These are phyloP conservation scores for Cystobasidium sp. DNA, from an alignment of 1,284 basidiomycete species.

Conservation along the genomic window DNA sequence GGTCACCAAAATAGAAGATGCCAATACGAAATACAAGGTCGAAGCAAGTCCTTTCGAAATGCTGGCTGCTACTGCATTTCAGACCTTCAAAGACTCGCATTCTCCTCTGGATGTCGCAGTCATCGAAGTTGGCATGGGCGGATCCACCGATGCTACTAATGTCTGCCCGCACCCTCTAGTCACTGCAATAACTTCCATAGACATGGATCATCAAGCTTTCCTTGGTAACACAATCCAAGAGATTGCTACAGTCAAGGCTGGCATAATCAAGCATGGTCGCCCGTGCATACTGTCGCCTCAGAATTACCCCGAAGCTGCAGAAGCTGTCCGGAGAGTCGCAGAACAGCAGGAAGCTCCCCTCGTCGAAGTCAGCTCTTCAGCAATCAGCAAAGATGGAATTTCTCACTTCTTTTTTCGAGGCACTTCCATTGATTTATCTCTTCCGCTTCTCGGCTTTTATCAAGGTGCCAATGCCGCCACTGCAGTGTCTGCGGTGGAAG, in stretches of 20 bases:
- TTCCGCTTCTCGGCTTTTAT: slow-evolving; percentile 75
- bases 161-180: slow-evolving; percentile 75
- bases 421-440: slow-evolving; percentile 43
- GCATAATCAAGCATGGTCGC: slow-evolving; percentile 71
- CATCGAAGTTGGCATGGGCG: slow-evolving; percentile 95
- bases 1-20: slow-evolving; percentile 63
- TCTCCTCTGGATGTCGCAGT: slow-evolving; percentile 74
- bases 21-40: slow-evolving; percentile 62
- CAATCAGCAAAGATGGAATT: neutral
- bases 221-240: slow-evolving; percentile 75
- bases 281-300: slow-evolving; percentile 79
- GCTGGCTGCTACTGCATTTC: slow-evolving; percentile 76
- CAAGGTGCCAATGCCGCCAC: slow-evolving; percentile 79
- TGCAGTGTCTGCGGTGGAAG: slow-evolving; percentile 69
- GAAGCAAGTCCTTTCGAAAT: slow-evolving; percentile 77
- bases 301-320: slow-evolving; percentile 63
- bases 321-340: slow-evolving; percentile 60
- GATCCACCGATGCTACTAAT: slow-evolving; percentile 90
- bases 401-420: neutral
- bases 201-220: slow-evolving; percentile 89
- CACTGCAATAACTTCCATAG: slow-evolving; percentile 82
- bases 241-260: slow-evolving; percentile 83
- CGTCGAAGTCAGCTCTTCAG: slow-evolving; percentile 37
- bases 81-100: slow-evolving; percentile 67
- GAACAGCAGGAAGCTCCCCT: slow-evolving; percentile 52